Conservation (phyloP, 495 filamentous ascomycete genomes). For the Hypomontagnella monticulosa region DNA sequence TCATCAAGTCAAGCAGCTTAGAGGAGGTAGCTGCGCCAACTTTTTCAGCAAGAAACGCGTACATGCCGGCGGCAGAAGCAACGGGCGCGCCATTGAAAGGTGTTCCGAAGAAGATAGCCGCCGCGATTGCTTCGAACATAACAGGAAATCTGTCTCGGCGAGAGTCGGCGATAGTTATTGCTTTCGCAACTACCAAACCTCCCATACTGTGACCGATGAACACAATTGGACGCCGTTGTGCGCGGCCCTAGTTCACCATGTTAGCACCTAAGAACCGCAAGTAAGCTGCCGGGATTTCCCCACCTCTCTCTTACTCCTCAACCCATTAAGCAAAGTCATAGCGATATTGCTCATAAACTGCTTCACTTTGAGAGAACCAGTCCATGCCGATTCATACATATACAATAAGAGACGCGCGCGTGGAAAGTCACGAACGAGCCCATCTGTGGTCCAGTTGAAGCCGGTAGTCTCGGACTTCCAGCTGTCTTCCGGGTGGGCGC, state of each 20-base stretch:
- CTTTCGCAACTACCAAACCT: constrained; percentile 66
- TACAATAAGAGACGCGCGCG: constrained; percentile 45
- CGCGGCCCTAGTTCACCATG: constrained; percentile 44
- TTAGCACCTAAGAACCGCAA: constrained; percentile 15
- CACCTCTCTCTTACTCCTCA: constrained; percentile 43
- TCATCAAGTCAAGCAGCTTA: constrained; percentile 48
- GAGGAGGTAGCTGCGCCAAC: constrained; percentile 37
- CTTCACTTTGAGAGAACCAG: constrained; percentile 46
- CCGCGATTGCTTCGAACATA: constrained; percentile 51
- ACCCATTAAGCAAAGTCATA: constrained; percentile 41
- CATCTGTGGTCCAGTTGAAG: constrained; percentile 65
- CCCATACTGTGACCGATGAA: constrained; percentile 75
- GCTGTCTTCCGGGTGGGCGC: constrained; percentile 68
- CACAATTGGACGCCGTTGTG: constrained; percentile 66
- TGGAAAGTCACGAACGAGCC: constrained; percentile 44
- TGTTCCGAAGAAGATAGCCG: constrained; percentile 50
- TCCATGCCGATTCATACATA: constrained; percentile 49
- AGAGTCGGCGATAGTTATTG: constrained; percentile 46
- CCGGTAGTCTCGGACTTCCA: constrained; percentile 65
- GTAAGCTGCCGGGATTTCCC: neutral
- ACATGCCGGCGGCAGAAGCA: constrained; percentile 45
- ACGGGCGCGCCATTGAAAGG: constrained; percentile 47
- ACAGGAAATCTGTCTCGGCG: constrained; percentile 41
- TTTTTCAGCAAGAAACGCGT: constrained; percentile 44
- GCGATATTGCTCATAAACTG: constrained; percentile 48